phyloP scores from a whole-genome alignment of 352 stramenopile species.

The Phytophthora cryptogea region DNA sequence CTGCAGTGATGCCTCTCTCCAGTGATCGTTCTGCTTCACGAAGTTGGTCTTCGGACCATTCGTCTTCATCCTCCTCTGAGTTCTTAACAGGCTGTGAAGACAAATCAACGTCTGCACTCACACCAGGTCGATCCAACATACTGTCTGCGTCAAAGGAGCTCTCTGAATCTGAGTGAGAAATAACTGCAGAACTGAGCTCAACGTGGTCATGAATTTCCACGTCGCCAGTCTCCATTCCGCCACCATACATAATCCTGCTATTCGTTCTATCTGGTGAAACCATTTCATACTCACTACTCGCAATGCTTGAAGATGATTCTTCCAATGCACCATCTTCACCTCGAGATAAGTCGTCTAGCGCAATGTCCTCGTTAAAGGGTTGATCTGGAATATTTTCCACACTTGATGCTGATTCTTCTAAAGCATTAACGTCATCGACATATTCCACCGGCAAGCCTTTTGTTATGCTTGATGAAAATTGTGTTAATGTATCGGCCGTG shows the following conservation, averaged over 20 bases:
- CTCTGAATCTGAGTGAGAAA: slow-evolving; percentile 5
- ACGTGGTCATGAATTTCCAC: neutral
- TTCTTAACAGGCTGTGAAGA: neutral
- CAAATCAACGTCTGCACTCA: neutral
- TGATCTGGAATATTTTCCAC: neutral
- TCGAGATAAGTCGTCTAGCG: neutral
- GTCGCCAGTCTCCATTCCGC: slow-evolving; percentile 1
- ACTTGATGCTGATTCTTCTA: slow-evolving; percentile 4
- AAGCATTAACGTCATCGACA: neutral
- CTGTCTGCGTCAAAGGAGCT: slow-evolving; percentile 22
- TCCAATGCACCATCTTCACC: slow-evolving; percentile 7
- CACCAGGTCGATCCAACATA: slow-evolving; percentile 7
- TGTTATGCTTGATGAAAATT: slow-evolving; percentile 1
- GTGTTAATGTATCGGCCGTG: neutral
- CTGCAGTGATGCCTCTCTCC: neutral
- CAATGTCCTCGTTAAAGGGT: neutral
- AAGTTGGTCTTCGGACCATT: slow-evolving; percentile 29
- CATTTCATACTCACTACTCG: slow-evolving; percentile 2
- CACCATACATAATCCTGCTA: neutral
- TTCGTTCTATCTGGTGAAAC: neutral
- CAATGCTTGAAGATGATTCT: slow-evolving; percentile 1
- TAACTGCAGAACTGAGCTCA: neutral
- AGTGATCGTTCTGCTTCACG: slow-evolving; percentile 16
- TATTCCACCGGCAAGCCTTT: neutral
- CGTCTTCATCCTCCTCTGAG: slow-evolving; percentile 13